These are phyloP conservation scores for Stagonosporopsis tanaceti DNA, from an alignment of 2,329 filamentous ascomycete genomes.

Conservation along the genomic window DNA sequence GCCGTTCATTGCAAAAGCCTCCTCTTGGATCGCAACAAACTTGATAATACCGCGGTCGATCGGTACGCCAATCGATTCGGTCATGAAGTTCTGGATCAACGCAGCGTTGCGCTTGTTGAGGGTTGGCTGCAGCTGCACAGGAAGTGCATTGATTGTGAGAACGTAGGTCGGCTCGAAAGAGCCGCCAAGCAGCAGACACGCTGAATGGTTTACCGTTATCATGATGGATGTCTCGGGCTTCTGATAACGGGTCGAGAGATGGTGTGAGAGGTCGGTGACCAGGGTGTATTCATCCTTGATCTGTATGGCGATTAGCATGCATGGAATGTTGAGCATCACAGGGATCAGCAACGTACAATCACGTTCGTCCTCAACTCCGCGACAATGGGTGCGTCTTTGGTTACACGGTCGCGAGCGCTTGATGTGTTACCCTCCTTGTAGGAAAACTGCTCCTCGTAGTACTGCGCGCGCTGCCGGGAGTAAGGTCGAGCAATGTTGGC, in stretches of 20 bases:
- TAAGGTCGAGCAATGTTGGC: constrained; percentile 20
- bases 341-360: constrained; percentile 53
- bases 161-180: constrained; percentile 82
- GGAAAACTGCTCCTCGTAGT: constrained; percentile 49
- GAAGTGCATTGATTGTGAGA: constrained; percentile 75
- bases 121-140: constrained; percentile 72
- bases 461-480: constrained; percentile 47
- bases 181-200: constrained; percentile 76
- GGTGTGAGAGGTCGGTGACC: constrained; percentile 75
- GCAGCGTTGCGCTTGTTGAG: constrained; percentile 83
- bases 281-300: constrained; percentile 79
- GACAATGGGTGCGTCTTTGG: constrained; percentile 57
- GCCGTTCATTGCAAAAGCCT: constrained; percentile 75
- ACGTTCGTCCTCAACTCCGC: constrained; percentile 60
- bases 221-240: constrained; percentile 76
- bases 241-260: constrained; percentile 77
- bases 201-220: constrained; percentile 77
- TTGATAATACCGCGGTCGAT: constrained; percentile 74
- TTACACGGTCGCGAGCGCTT: constrained; percentile 52
- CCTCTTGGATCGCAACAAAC: constrained; percentile 74
- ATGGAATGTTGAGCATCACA: constrained; percentile 18
- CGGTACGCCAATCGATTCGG: constrained; percentile 72
- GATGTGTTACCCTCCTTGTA: constrained; percentile 47
- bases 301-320: constrained; percentile 54
- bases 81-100: constrained; percentile 79